Conservation (phyloP, 179 eudicot species). For the Monotropa hypopitys region DNA sequence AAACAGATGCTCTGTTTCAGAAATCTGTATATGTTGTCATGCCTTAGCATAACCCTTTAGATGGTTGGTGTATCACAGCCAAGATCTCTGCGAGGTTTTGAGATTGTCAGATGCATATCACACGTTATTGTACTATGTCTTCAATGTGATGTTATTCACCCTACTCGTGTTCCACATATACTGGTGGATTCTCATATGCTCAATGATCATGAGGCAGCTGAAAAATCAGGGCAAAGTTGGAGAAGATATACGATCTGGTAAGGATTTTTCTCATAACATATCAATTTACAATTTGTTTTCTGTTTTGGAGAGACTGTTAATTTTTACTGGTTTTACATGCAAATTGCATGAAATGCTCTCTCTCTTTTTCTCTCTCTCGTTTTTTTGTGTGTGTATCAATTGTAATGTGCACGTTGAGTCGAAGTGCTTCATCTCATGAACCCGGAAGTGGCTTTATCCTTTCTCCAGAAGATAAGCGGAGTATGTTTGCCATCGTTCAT, state of each 20-base stretch:
- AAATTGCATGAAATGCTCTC: background rate
- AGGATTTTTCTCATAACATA: background rate
- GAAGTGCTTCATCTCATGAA: background rate
- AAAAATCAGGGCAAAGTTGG: conserved; percentile 85
- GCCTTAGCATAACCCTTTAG: conserved; percentile 8
- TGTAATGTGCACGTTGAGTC: background rate
- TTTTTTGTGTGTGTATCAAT: background rate
- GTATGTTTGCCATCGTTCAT: background rate
- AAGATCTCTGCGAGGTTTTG: conserved; percentile 35
- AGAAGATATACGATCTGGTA: conserved; percentile 95
- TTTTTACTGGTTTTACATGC: background rate
- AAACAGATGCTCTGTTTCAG: conserved; percentile 1
- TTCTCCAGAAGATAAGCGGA: background rate
- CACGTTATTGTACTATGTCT: conserved; percentile 45
- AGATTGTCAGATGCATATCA: conserved; percentile 38
- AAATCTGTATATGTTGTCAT: background rate
- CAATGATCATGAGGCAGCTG: conserved; percentile 74
- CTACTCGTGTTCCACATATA: conserved; percentile 86
- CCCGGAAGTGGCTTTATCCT: background rate
- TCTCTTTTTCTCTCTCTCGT: background rate
- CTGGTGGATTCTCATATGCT: conserved; percentile 89
- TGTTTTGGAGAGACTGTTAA: background rate
- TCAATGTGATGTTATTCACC: conserved; percentile 71
- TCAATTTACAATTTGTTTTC: background rate
- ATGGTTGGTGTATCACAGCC: conserved; percentile 38